These are phyloP conservation scores for Moniliella sp. DNA, from an alignment of 1,284 basidiomycete genomes.

Conservation along the genomic window DNA sequence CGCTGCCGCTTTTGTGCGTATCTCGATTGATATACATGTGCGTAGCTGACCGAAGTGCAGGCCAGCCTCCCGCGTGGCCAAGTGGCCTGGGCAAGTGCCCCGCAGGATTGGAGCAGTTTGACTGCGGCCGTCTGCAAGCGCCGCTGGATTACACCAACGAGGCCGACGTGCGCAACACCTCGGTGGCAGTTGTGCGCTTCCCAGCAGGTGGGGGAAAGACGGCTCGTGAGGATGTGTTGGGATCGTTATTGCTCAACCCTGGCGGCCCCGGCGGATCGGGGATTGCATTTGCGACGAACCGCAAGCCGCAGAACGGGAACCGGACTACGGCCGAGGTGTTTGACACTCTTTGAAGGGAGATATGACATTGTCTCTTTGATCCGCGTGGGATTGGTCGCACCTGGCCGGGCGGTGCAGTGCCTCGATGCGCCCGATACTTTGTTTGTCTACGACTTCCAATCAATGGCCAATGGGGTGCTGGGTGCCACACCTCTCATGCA, in stretches of 20 bases:
- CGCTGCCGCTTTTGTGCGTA: too few species aligned
- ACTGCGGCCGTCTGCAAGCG: conserved; percentile 13
- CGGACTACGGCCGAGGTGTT: conserved; percentile 6
- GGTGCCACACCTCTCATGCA: conserved; percentile 6
- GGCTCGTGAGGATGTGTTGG: conserved; percentile 7
- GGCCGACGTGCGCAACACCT: conserved; percentile 10
- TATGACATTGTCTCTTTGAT: conserved; percentile 16
- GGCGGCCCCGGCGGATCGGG: conserved; percentile 16
- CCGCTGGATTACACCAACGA: conserved; percentile 14
- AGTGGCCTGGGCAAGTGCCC: too few species aligned
- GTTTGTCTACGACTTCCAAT: conserved; percentile 6
- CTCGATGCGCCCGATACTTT: conserved; percentile 6
- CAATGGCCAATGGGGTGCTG: conserved; percentile 5
- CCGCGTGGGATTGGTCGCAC: conserved; percentile 12
- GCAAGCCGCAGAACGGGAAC: conserved; percentile 3
- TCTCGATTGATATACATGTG: too few species aligned
- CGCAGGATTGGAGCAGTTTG: too few species aligned
- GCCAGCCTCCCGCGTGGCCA: too few species aligned
- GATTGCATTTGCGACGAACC: conserved; percentile 7
- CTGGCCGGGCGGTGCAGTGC: conserved; percentile 11
- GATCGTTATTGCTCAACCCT: conserved; percentile 12
- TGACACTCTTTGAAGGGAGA: conserved; percentile 7
- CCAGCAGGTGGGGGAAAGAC: conserved; percentile 12
- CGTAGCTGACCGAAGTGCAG: too few species aligned
- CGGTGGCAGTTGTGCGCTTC: conserved; percentile 12